Conservation (phyloP, 2,329 filamentous ascomycete genomes). For the Dactylellina drechsleri region DNA sequence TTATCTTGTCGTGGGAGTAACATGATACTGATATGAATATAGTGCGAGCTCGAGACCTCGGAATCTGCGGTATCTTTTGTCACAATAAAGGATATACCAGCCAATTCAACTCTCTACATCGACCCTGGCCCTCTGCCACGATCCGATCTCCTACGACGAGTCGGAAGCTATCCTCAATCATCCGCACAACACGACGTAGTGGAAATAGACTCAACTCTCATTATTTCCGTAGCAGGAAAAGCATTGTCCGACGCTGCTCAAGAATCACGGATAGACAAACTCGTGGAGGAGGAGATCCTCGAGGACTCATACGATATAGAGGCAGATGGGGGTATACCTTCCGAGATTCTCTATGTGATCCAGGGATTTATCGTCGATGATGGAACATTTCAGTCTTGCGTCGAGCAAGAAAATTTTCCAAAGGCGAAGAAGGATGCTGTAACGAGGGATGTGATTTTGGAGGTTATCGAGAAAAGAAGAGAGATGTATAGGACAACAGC, state of each 20-base stretch:
- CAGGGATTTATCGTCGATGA: conserved; percentile 44
- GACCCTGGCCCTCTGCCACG: conserved; percentile 88
- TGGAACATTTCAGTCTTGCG: conserved; percentile 32
- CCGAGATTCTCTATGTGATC: conserved; percentile 43
- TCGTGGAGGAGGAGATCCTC: conserved; percentile 65
- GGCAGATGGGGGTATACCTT: conserved; percentile 59
- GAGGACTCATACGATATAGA: conserved; percentile 80
- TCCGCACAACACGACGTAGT: conserved; percentile 84
- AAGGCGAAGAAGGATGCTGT: conserved; percentile 48
- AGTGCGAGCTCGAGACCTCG: conserved; percentile 60
- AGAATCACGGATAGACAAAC: conserved; percentile 62
- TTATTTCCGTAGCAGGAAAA: conserved; percentile 62
- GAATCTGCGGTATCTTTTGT: conserved; percentile 74
- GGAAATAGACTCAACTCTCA: conserved; percentile 74
- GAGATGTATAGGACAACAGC: conserved; percentile 34
- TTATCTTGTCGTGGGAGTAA: background rate
- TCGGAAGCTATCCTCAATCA: conserved; percentile 84
- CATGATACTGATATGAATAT: conserved; percentile 22
- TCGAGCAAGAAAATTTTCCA: conserved; percentile 36
- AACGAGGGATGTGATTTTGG: conserved; percentile 59
- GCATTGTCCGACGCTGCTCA: conserved; percentile 61
- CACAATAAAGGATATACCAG: conserved; percentile 73
- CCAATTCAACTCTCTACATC: conserved; percentile 82
- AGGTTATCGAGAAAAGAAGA: conserved; percentile 60
- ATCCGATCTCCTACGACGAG: conserved; percentile 82